These are phyloP conservation scores for Aquanectria penicillioides DNA, from an alignment of 2,329 filamentous ascomycete genomes.

Conservation along the genomic window DNA sequence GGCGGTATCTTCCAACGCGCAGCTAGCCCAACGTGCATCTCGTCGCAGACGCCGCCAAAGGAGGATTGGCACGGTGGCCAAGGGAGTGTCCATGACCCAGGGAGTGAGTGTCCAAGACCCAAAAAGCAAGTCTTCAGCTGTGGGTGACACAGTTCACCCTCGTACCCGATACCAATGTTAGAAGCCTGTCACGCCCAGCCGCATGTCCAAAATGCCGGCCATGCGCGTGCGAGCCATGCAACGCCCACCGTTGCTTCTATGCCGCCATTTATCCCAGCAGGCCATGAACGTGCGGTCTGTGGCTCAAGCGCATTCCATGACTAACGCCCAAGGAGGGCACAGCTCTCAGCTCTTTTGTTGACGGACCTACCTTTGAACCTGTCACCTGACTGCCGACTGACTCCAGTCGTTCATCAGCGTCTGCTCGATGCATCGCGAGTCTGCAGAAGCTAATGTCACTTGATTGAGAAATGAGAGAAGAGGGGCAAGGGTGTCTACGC, in stretches of 20 bases:
- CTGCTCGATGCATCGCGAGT: no score
- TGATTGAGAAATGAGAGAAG: no score
- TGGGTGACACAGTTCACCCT: conserved; percentile 26
- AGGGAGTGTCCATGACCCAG: conserved; percentile 8
- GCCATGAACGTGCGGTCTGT: no score
- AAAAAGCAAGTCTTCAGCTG: conserved; percentile 30
- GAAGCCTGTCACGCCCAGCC: conserved; percentile 28
- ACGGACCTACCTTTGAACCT: no score
- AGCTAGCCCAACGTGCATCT: conserved; percentile 26
- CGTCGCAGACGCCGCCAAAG: not conserved
- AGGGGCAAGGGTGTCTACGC: conserved; percentile 6
- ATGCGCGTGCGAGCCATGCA: conserved; percentile 1
- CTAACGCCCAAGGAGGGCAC: no score
- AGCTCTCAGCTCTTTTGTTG: no score
- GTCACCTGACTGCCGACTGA: no score
- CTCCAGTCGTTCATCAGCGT: no score
- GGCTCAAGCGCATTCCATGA: no score
- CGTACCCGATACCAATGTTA: conserved; percentile 14
- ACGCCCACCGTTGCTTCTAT: not conserved
- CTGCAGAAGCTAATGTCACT: no score
- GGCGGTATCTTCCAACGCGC: conserved; percentile 27
- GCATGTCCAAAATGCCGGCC: conserved; percentile 19
- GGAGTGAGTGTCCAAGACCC: conserved; percentile 5
- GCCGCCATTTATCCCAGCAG: no score
- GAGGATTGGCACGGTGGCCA: not conserved